Base-by-base conservation (phyloP, 2,329 filamentous ascomycete genomes). In the Colletotrichum spaethianum region DNA sequence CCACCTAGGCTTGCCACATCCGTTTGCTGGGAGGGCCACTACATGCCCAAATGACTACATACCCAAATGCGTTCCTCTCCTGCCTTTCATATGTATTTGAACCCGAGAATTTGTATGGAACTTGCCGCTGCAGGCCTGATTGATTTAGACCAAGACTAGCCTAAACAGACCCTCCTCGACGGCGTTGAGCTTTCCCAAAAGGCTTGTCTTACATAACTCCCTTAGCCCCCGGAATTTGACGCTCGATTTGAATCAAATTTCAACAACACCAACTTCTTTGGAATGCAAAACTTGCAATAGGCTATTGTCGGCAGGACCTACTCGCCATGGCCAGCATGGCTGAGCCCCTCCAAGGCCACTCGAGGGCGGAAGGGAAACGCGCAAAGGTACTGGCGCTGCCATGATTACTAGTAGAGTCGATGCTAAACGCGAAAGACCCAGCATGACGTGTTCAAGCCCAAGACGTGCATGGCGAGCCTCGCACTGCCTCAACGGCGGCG, bases 301-400 rank as follows among this genome's bases (percentile, higher is more conserved):
- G 6, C 18, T 48, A 55, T 23, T 33, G 40, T 62, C 48, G 48
- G 56, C 55, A 48, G 55, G 56, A 62, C 40, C 18, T 56, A 50
- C 38, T 52, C 63, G 56, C 48, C 33, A 70, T 70, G 68, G 63
- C 63, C 67, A 67, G 67, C 40, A 40, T 62, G 63, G 63, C 63
- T 55, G 56, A 56, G 20, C 46, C 56, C 44, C 4, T n/a, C 33
- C 46, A 61, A 31, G 48, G 38, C 48, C 63, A 67, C 23, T 40
- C 56, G 40, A 18, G 68, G 14, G 23, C 23, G 6, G 63, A 67
- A 4, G 63, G 67, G 26, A 70, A 50, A 31, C 68, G 68, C 40
- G 40, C 16, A 28, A 67, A 61, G 56, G 68, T 70, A 38, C 14
- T 6, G 26, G 18, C 48, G 6, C 1, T 23, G 31, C 18, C 20